These are phyloP conservation scores for Phytophthora tentaculata DNA, from an alignment of 352 stramenopile genomes.

Conservation along the genomic window DNA sequence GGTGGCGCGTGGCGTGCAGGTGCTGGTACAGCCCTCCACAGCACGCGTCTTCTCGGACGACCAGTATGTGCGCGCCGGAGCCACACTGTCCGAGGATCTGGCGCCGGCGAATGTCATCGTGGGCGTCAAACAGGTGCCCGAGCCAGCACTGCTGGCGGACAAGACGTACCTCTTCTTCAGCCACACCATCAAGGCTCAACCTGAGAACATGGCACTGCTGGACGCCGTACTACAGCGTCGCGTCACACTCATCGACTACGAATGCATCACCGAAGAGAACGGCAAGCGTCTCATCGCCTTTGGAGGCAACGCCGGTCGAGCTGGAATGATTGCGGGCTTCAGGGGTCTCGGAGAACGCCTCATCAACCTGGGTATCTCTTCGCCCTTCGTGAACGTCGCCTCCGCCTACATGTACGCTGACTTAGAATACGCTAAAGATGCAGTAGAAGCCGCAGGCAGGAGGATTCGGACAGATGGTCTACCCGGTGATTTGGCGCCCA, in stretches of 20 bases:
- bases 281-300: constrained; percentile 94
- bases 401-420: constrained; percentile 95
- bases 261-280: constrained; percentile 93
- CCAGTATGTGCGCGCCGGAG: constrained; percentile 92
- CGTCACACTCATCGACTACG: constrained; percentile 96
- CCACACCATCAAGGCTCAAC: constrained; percentile 97
- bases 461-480: constrained; percentile 86
- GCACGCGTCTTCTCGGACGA: constrained; percentile 94
- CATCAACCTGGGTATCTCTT: constrained; percentile 92
- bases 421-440: constrained; percentile 89
- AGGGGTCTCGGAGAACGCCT: constrained; percentile 93
- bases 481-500: constrained; percentile 72
- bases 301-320: constrained; percentile 93
- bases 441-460: constrained; percentile 81
- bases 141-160: constrained; percentile 80
- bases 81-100: constrained; percentile 91
- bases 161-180: constrained; percentile 98
- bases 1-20: constrained; percentile 79
- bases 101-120: constrained; percentile 91
- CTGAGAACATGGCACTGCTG: constrained; percentile 96
- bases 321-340: constrained; percentile 95
- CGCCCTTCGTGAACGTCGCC: constrained; percentile 94
- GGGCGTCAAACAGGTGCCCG: constrained; percentile 94
- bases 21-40: constrained; percentile 94
- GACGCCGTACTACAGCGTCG: constrained; percentile 92